Conservation (phyloP, 1,139 yeast genomes). For the Diutina ranongensis region DNA sequence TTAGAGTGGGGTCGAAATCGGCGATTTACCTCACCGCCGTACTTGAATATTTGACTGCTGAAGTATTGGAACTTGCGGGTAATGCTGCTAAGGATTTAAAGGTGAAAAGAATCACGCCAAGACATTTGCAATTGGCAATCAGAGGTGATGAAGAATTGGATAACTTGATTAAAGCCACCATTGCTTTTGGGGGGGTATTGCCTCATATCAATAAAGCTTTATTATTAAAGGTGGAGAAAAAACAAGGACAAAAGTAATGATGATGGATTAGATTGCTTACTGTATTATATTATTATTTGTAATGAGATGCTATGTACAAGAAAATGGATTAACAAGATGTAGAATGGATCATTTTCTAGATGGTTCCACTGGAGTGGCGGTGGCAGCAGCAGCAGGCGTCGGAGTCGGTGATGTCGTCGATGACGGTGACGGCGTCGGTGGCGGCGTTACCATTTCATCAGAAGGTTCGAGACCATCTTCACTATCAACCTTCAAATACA, state of each 20-base stretch:
- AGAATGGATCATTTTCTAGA: too few species aligned
- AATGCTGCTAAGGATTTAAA: conserved; percentile 97
- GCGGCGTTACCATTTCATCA: not conserved
- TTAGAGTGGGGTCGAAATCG: conserved; percentile 95
- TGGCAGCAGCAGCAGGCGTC: too few species aligned
- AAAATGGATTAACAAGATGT: too few species aligned
- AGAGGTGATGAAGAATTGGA: conserved; percentile 99
- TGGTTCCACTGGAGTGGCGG: too few species aligned
- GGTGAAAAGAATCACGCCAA: conserved; percentile 97
- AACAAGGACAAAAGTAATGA: conserved; percentile 37
- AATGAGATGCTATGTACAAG: conserved; percentile 5
- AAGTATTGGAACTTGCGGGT: conserved; percentile 96
- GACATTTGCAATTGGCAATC: conserved; percentile 96
- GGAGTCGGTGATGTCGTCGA: not conserved
- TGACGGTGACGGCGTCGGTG: not conserved
- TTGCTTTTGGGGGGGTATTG: conserved; percentile 98
- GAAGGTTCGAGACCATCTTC: not conserved
- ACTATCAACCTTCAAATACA: not conserved
- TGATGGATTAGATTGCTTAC: conserved; percentile 8
- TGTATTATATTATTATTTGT: conserved; percentile 10
- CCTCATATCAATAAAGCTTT: conserved; percentile 95
- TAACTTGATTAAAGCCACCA: conserved; percentile 90
- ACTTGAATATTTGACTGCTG: conserved; percentile 94
- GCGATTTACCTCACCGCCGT: conserved; percentile 97
- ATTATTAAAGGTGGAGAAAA: conserved; percentile 84